Conservation (phyloP, 75 land plant species). For the Pinus albicaulis region DNA sequence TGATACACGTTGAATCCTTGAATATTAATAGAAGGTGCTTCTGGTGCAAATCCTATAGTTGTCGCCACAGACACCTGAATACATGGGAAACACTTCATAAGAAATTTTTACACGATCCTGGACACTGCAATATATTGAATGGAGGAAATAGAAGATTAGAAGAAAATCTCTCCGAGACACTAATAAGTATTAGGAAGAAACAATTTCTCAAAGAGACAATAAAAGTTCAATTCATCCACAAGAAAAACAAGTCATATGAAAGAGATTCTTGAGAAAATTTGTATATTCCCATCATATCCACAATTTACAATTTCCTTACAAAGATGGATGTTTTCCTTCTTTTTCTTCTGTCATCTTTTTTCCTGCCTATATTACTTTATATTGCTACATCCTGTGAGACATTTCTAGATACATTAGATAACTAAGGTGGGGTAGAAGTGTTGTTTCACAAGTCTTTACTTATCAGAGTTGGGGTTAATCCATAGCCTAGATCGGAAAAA, state of each 20-base stretch:
- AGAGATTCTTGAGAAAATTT: background rate
- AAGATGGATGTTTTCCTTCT: background rate
- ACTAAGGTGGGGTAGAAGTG: too few relatives aligned
- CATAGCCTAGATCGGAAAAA: too few relatives aligned
- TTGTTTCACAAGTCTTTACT: too few relatives aligned
- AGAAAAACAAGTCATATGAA: background rate
- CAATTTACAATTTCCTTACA: background rate
- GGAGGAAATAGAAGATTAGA: background rate
- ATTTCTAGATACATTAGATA: too few relatives aligned
- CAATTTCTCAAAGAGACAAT: background rate
- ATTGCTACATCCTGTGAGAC: too few relatives aligned
- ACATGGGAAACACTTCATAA: background rate
- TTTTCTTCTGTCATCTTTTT: background rate
- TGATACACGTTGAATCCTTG: constrained; percentile 58
- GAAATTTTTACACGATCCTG: background rate
- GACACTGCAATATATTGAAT: background rate
- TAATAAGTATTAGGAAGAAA: background rate
- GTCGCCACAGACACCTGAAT: constrained; percentile 6
- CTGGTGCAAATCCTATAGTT: constrained; percentile 3
- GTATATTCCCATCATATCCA: background rate
- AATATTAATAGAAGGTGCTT: constrained; percentile 22
- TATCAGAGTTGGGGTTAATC: too few relatives aligned
- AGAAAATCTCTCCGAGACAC: background rate
- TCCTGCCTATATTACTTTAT: too few relatives aligned
- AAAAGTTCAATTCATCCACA: background rate